Evolutionary conservation across 2,329 filamentous ascomycete species (phyloP), one percentile per base, ranked within the genome.

Genomic region (Fusarium euwallaceae): DNA sequence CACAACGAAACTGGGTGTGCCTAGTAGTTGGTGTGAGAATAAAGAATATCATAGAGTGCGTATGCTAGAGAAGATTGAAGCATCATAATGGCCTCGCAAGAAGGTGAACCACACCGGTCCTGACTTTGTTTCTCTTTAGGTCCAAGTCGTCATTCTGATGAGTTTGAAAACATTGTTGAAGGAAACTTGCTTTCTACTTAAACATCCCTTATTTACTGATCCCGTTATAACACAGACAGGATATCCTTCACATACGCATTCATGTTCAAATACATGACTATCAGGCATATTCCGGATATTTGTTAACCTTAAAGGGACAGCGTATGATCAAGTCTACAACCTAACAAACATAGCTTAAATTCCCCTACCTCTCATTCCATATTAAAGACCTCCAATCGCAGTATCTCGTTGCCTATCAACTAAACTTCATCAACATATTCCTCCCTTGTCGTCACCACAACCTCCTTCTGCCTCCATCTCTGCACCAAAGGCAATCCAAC

Each of bases 401-500:
- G 0, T 24, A 16, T 48, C 1, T 22, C 8, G 4, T 24, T 8
- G 8, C 27, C 14, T 6, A 11, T 43, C 12, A 53, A 32, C 22
- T 63, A 63, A 11, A 53, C 61, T 20, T 63, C 61, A 17, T 53
- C 61, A 36, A 66, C 41, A 39, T 60, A 61, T 14, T 60, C 62
- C 51, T 66, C 66, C 17, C 61, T 17, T 2, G 36, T 17, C 0
- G 36, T 66, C 27, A 66, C 62, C 9, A 69, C 29, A 36, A 70
- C 68, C 27, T 73, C 69, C 24, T 65, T 62, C 34, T 71, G 63
- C 27, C 74, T 64, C 74, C 74, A 76, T 53, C 59, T 63, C 41
- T 76, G 74, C 16, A 81, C 20, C 12, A 78, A 8, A 0, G 81
- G 81, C 10, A 83, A 51, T 0, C 72, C 81, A 11, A 81, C 14